Base-by-base conservation (phyloP, 306 rosid genomes). In the Delonix regia region DNA sequence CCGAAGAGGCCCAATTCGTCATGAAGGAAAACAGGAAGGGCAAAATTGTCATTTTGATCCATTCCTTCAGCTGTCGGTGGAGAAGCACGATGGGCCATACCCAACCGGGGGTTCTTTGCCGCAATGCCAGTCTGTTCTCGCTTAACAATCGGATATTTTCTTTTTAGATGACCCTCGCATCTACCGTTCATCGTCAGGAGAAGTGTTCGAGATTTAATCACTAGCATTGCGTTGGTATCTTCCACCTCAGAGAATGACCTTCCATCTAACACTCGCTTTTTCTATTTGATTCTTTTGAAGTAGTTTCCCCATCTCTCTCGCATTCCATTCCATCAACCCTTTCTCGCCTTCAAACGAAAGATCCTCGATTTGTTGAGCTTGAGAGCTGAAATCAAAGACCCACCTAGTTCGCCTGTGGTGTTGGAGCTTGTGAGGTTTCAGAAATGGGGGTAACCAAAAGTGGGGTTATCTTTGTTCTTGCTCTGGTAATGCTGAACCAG, bases 71-170 rank as follows among this genome's bases (percentile, higher is more conserved):
- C 56, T 84, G 87, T 84, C 87, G 87, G 87, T 80, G 87, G 82
- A 79, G 76, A 14, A 63, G 33, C 75, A 21, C 30, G 34, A 66
- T 66, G 34, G 34, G 52, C 30, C 49, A 66, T 22, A 30, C 71
- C 71, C 7, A 9, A 9, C 51, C 0, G 25, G 4, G 2, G 47
- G 85, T 80, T 71, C 82, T 34, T 84, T 66, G 22, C 80, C 49
- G 47, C 82, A 80, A 72, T 65, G 87, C 82, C 87, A 84, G 87
- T 59, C 87, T 84, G 87, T 80, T 72, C n/a, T 59, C 7, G n/a
- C 74, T 39, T 84, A 84, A 80, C 16, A 56, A 65, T 80, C 87
- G 69, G 80, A 72, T 74, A 60, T 21, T 41, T 84, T 1, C 19
- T 0, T 4, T 8, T 45, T n/a, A 19, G 34, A 11, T 38, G 15